Base-by-base conservation (phyloP, 139 green algal species). In the Micractinium conductrix region DNA sequence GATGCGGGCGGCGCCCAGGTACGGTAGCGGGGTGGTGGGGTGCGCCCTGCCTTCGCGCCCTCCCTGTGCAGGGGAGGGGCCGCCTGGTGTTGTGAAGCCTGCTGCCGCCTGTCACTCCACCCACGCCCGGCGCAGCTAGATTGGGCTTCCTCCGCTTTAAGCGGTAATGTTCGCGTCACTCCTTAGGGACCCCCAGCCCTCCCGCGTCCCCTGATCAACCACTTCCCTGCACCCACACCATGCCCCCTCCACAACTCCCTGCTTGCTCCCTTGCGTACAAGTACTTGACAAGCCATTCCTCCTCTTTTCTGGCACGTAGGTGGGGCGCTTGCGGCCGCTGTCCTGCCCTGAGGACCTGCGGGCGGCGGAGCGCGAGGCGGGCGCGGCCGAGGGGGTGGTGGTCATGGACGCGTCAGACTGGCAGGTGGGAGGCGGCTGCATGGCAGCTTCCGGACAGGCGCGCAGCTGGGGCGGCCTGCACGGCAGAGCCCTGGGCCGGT, bases 401-500 rank as follows among this genome's bases (percentile, higher is more conserved):
- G 62, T 83, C 1, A 83, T 83, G 78, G 78, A 74, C 26, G 78
- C 78, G 6, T 24, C 16, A 3, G 78, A 83, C 43, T 83, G 78
- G 78, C 60, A 82, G 76, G 76, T 73, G 9, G 35, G 45, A 0
- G 30, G 3, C n/a, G n/a, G n/a, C n/a, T n/a, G n/a, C n/a, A n/a
- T n/a, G n/a, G n/a, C n/a, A n/a, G n/a, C n/a, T n/a, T n/a, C n/a
- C n/a, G n/a, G 9, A 22, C 17, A 37, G 37, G 37, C 1, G 24
- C 43, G 43, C 4, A 42, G 42, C 28, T 16, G 42, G 43, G 16
- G 22, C 40, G 33, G 65, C 14, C 10, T 33, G 65, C 65, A 73
- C 26, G n/a, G 62, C 62, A 70, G 62, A 28, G 30, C n/a, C n/a
- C n/a, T n/a, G n/a, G n/a, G n/a, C n/a, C n/a, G n/a, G n/a, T n/a